Evolutionary conservation across 2,329 filamentous ascomycete species (phyloP).

Genomic region (Bipolaris oryzae): DNA sequence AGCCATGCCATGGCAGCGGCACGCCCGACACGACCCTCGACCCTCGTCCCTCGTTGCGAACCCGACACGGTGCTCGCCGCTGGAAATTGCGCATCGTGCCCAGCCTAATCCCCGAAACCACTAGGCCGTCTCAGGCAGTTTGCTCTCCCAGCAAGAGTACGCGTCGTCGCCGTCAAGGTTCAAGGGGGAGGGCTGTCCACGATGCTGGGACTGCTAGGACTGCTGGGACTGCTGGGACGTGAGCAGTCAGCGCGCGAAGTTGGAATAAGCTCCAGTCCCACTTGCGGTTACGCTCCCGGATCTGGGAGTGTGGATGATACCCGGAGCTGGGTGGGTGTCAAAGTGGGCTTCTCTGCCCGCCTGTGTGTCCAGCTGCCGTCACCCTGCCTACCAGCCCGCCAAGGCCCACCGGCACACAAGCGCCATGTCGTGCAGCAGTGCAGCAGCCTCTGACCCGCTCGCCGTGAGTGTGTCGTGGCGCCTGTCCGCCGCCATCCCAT

Average conservation of each 20-base stretch:
- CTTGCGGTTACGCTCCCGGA: slow-evolving; percentile 33
- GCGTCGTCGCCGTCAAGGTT: background rate
- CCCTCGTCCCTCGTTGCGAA: slow-evolving; percentile 4
- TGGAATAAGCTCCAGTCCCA: slow-evolving; percentile 44
- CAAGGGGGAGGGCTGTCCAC: background rate
- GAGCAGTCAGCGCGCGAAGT: slow-evolving; percentile 21
- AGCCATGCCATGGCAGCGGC: slow-evolving; percentile 10
- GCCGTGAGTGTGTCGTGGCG: slow-evolving; percentile 9
- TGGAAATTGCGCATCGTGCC: background rate
- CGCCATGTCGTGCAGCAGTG: slow-evolving; percentile 7
- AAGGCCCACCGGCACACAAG: slow-evolving; percentile 1
- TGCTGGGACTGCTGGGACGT: background rate
- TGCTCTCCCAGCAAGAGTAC: background rate
- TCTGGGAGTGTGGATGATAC: slow-evolving; percentile 30
- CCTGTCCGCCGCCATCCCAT: background rate
- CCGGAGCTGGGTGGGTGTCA: slow-evolving; percentile 30
- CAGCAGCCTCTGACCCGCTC: slow-evolving; percentile 2
- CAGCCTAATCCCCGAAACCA: slow-evolving; percentile 2
- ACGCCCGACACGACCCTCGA: background rate
- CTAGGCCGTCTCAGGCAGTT: slow-evolving; percentile 5
- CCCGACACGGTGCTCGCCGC: background rate
- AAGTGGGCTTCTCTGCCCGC: slow-evolving; percentile 33
- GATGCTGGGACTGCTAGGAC: background rate
- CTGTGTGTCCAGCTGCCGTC: slow-evolving; percentile 19
- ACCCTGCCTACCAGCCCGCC: slow-evolving; percentile 23